Evolutionary conservation across 2,329 filamentous ascomycete genomes (phyloP), one percentile per base, ranked within the genome.

Genomic region (Trichoderma endophyticum): DNA sequence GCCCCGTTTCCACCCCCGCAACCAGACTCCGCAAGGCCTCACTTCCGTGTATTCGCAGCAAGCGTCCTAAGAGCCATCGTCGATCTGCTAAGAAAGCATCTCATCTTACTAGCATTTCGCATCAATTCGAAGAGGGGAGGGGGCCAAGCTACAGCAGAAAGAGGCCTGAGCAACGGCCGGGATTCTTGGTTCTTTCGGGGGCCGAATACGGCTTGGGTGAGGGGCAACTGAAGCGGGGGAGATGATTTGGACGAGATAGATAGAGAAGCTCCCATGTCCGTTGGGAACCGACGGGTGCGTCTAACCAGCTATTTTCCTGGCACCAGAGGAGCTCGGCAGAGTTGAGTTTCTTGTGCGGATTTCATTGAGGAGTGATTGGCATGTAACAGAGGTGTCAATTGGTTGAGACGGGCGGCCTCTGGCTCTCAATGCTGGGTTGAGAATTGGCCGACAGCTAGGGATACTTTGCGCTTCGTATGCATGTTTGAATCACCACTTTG

Each of bases 1-100:
- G 51, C 48, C 69, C 54, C 66, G 66, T 63, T 71, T 66, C 69
- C 69, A 71, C 69, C 69, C 61, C 69, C 69, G 69, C 69, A 71
- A 66, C 57, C 14, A 39, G 54, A 65, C 69, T 71, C 69, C 69
- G 69, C 69, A 54, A 57, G 68, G 59, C 39, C 57, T 70, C 66
- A 54, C 43, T 59, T 62, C 66, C 66, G 66, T 61, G 66, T 70
- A 70, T 62, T 54, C 32, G 28, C 56, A 34, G n/a, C 18, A 48
- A 26, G n/a, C 26, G 39, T 51, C 26, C 65, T 68, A 60, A 68
- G 30, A 24, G n/a, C 18, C 28, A 71, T 71, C 51, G 51, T 71
- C 62, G 54, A 71, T 66, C 61, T 64, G 21, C 70, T 57, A 71
- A 56, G 15, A 71, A n/a, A n/a, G 36, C 48, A 61, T 66, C 65